phyloP scores from a whole-genome alignment of 345 rosid species.

The Brassica rapa region DNA sequence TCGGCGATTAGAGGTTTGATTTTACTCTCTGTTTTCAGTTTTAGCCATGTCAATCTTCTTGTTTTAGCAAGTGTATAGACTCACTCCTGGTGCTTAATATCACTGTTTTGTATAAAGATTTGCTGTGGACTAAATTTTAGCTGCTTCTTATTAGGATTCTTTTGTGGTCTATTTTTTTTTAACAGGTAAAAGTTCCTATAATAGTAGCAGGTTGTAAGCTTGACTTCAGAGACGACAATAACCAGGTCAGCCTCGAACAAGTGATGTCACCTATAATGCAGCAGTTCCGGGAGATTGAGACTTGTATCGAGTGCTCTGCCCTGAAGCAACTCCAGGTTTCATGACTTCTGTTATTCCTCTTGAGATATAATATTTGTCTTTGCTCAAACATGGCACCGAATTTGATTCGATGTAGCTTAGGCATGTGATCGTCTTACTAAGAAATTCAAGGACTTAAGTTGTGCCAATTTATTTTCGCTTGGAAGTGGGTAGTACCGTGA shows the following conservation, averaged over 20 bases:
- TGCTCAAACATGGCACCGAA: neutral
- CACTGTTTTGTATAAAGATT: neutral
- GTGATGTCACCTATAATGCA: constrained; percentile 99
- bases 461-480: neutral
- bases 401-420: neutral
- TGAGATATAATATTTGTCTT: too few species aligned
- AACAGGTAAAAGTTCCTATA: constrained; percentile 88
- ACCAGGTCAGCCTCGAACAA: constrained; percentile 82
- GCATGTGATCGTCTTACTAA: constrained; percentile 7
- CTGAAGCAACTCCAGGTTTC: constrained; percentile 78
- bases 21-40: neutral
- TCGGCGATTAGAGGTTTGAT: constrained; percentile 36
- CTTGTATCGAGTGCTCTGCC: constrained; percentile 95
- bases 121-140: neutral
- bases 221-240: constrained; percentile 84
- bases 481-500: neutral
- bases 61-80: neutral
- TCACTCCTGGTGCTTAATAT: neutral
- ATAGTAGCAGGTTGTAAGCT: constrained; percentile 96
- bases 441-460: neutral
- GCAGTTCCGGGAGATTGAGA: constrained; percentile 96
- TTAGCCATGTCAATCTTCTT: neutral
- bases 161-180: neutral
- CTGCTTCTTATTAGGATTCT: neutral
- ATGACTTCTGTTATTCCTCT: neutral